A percentile compares a stretch with the other conserved stretches of the same genome.
phyloP scores from a whole-genome alignment of 1,284 basidiomycete species.

The Ustilago esculenta region DNA sequence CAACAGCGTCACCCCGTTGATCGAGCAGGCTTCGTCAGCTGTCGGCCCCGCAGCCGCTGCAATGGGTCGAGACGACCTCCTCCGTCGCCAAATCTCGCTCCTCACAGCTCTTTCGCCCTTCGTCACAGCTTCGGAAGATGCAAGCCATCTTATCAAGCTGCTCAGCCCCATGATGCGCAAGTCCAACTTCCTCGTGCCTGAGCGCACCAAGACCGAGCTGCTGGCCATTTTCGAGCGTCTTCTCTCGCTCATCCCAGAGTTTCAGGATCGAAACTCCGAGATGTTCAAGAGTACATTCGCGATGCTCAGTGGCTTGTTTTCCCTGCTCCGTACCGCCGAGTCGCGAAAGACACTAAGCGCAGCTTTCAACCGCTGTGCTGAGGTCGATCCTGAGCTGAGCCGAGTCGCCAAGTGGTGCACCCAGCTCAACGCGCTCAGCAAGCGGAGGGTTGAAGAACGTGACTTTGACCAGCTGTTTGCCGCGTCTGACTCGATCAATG shows the following conservation, averaged over 20 bases:
- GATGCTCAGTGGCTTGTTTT: conserved; percentile 58
- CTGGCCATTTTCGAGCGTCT: conserved; percentile 80
- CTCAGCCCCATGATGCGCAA: conserved; percentile 85
- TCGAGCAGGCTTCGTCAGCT: conserved; percentile 70
- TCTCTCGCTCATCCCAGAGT: conserved; percentile 78
- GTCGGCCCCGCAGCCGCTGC: conserved; percentile 72
- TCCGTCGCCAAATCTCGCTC: conserved; percentile 83
- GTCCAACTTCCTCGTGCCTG: conserved; percentile 79
- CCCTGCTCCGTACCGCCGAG: conserved; percentile 46
- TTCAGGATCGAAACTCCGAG: conserved; percentile 65
- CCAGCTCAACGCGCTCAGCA: conserved; percentile 84
- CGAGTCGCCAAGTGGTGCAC: conserved; percentile 50
- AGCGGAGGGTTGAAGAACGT: conserved; percentile 84
- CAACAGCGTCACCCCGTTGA: conserved; percentile 73
- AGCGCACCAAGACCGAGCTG: conserved; percentile 86
- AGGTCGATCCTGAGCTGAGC: conserved; percentile 40
- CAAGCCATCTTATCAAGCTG: conserved; percentile 77
- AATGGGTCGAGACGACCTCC: conserved; percentile 74
- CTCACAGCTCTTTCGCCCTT: conserved; percentile 83
- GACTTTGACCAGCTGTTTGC: conserved; percentile 87
- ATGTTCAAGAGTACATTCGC: conserved; percentile 50
- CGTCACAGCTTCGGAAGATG: conserved; percentile 77
- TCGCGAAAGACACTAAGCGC: conserved; percentile 52
- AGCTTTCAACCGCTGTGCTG: conserved; percentile 58
- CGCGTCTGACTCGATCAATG: conserved; percentile 82